Conservation (phyloP, 441 rosid genomes). For the Adansonia grandidieri region DNA sequence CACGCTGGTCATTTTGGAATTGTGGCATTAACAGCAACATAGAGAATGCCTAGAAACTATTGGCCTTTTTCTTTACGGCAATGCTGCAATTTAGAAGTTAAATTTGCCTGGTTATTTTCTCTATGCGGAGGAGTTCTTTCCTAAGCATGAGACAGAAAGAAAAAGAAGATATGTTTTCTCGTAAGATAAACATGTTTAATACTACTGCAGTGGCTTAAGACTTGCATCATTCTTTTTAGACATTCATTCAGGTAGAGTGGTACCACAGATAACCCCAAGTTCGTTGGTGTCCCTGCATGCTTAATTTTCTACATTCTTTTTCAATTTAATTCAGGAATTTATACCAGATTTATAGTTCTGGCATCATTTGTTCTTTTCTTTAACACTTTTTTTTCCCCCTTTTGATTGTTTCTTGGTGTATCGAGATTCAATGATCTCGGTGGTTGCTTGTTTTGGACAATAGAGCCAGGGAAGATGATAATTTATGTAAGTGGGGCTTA, state of each 20-base stretch:
- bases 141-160: background rate
- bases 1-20: background rate
- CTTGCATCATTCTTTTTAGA: background rate
- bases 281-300: background rate
- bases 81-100: background rate
- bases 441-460: background rate
- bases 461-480: background rate
- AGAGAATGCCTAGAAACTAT: background rate
- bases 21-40: background rate
- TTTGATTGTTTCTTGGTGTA: background rate
- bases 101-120: background rate
- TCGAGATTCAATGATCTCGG: background rate
- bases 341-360: background rate
- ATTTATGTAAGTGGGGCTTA: background rate
- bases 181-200: background rate
- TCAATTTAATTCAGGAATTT: background rate
- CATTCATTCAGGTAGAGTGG: background rate
- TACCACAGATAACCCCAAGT: background rate
- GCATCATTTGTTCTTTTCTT: background rate
- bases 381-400: background rate
- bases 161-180: background rate
- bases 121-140: background rate
- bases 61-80: background rate
- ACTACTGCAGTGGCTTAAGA: background rate
- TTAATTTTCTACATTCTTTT: background rate